Conservation (phyloP, 768 basidiomycete genomes). For the Mrakia blollopis region DNA sequence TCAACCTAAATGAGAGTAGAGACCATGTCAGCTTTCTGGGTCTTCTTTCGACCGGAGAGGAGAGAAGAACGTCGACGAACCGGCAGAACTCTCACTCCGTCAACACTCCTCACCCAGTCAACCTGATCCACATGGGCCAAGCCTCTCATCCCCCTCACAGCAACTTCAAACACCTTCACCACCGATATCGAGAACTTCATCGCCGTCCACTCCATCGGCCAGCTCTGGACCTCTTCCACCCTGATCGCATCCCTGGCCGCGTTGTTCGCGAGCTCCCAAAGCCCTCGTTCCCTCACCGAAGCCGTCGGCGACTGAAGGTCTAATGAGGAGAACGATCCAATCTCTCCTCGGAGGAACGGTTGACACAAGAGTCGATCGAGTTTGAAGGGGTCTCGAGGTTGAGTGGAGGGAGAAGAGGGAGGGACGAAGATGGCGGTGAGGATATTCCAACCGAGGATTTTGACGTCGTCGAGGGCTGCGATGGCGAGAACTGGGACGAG, state of each 20-base stretch:
- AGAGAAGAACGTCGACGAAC: not conserved
- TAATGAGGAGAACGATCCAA: slow-evolving; percentile 12
- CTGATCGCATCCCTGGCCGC: not conserved
- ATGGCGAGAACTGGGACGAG: slow-evolving; percentile 7
- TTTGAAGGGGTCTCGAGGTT: not conserved
- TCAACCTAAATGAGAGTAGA: not conserved
- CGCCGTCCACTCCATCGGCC: slow-evolving; percentile 27
- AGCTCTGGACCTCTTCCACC: slow-evolving; percentile 17
- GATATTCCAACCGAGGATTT: slow-evolving; percentile 24
- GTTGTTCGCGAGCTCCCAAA: slow-evolving; percentile 3
- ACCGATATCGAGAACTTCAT: not conserved
- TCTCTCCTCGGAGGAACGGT: slow-evolving; percentile 20
- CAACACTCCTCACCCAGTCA: slow-evolving; percentile 20
- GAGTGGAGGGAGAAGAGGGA: not conserved
- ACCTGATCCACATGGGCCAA: slow-evolving; percentile 4
- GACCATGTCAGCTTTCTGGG: not conserved
- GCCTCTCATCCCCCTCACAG: slow-evolving; percentile 20
- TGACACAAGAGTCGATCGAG: slow-evolving; percentile 27
- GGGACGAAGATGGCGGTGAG: slow-evolving; percentile 10
- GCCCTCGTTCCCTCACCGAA: not conserved
- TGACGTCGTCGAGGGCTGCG: slow-evolving; percentile 23
- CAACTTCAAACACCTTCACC: slow-evolving; percentile 16
- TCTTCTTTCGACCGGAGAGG: not conserved
- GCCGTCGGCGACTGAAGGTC: slow-evolving; percentile 16
- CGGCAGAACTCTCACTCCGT: slow-evolving; percentile 8